Evolutionary conservation across 306 rosid species (phyloP).

Genomic region (Calophaca sinica): DNA sequence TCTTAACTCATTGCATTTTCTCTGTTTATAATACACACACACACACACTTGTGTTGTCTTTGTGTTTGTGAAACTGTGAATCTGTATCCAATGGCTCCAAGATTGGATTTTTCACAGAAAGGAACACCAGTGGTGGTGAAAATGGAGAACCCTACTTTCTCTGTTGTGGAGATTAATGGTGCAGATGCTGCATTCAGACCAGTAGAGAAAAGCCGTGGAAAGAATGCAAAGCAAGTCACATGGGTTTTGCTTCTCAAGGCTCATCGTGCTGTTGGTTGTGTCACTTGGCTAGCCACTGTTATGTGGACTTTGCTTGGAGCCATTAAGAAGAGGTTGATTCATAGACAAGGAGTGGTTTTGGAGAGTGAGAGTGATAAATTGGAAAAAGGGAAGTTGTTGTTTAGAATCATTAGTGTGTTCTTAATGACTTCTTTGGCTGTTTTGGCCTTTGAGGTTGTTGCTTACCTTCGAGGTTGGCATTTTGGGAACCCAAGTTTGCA

Average conservation of each 20-base stretch:
- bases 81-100: constrained; percentile 68
- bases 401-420: constrained; percentile 71
- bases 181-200: constrained; percentile 89
- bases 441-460: constrained; percentile 78
- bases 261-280: constrained; percentile 78
- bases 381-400: constrained; percentile 70
- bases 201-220: constrained; percentile 75
- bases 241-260: constrained; percentile 96
- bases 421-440: constrained; percentile 68
- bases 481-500: constrained; percentile 69
- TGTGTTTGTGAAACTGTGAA: constrained; percentile 28
- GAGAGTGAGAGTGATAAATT: constrained; percentile 56
- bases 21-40: too few relatives aligned
- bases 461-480: constrained; percentile 87
- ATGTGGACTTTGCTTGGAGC: constrained; percentile 78
- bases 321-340: constrained; percentile 76
- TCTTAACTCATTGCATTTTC: not conserved
- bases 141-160: constrained; percentile 88
- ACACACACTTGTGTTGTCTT: not conserved
- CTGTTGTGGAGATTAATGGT: constrained; percentile 84
- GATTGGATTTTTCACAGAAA: constrained; percentile 70
- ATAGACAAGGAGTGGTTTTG: constrained; percentile 63
- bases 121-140: constrained; percentile 92
- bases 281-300: constrained; percentile 69
- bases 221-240: constrained; percentile 86